Percentiles rank a stretch among this genome's conserved stretches.
Evolutionary conservation across 2,329 filamentous ascomycete species (phyloP).

Genomic region (Drechslera avenae): DNA sequence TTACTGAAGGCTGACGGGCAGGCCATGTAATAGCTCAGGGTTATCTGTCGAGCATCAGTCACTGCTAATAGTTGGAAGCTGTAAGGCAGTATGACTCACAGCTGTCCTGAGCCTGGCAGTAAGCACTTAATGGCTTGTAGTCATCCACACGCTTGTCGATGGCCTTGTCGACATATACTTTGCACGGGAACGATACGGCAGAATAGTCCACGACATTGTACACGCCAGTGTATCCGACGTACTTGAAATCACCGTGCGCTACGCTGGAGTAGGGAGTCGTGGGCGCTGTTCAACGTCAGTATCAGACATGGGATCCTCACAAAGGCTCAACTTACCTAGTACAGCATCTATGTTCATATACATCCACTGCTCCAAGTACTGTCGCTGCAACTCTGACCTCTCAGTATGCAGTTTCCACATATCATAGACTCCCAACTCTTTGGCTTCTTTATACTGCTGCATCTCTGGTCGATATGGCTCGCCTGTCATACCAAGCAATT

Average conservation of each 20-base stretch:
- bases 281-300: slow-evolving; percentile 39
- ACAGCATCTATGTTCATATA: slow-evolving; percentile 53
- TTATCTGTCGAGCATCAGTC: slow-evolving; percentile 36
- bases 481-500: slow-evolving; percentile 48
- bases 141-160: slow-evolving; percentile 40
- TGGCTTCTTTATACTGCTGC: slow-evolving; percentile 51
- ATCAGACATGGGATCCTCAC: not conserved
- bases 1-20: slow-evolving; percentile 52
- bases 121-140: slow-evolving; percentile 41
- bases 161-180: slow-evolving; percentile 47
- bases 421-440: slow-evolving; percentile 51
- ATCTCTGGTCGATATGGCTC: slow-evolving; percentile 59
- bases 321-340: slow-evolving; percentile 35
- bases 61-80: not conserved
- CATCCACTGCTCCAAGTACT: slow-evolving; percentile 55
- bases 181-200: slow-evolving; percentile 53
- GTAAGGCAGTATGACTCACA: slow-evolving; percentile 46
- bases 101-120: slow-evolving; percentile 48
- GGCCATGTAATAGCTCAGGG: slow-evolving; percentile 48
- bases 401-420: slow-evolving; percentile 58
- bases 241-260: slow-evolving; percentile 51
- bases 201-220: slow-evolving; percentile 57
- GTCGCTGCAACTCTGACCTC: slow-evolving; percentile 51
- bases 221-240: slow-evolving; percentile 55
- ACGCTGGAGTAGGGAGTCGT: slow-evolving; percentile 54